Percentiles rank a stretch among this genome's conserved stretches.
Evolutionary conservation across 2,329 filamentous ascomycete species (phyloP).

Genomic region (Calonectria montana): DNA sequence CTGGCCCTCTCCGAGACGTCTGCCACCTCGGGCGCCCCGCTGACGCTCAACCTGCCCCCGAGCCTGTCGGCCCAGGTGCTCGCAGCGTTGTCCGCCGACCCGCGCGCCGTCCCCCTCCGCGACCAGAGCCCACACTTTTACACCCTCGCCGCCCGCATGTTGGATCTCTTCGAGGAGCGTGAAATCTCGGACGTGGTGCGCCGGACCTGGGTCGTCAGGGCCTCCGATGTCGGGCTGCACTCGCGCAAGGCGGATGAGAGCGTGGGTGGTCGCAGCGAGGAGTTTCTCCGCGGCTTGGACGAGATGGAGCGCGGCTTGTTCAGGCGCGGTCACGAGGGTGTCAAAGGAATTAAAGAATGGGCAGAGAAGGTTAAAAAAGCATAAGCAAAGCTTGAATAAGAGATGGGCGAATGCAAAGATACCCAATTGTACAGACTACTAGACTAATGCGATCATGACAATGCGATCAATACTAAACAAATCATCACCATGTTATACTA

Average conservation of each 20-base stretch:
- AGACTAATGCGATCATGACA: slow-evolving; percentile 19
- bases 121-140: slow-evolving; percentile 91
- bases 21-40: slow-evolving; percentile 66
- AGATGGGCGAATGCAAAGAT: slow-evolving; percentile 23
- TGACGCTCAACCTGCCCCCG: slow-evolving; percentile 84
- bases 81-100: slow-evolving; percentile 91
- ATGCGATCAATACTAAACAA: background rate
- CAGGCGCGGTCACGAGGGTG: slow-evolving; percentile 78
- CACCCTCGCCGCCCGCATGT: slow-evolving; percentile 82
- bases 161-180: slow-evolving; percentile 89
- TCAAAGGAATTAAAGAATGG: slow-evolving; percentile 77
- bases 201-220: slow-evolving; percentile 83
- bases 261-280: slow-evolving; percentile 70
- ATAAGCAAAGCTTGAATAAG: slow-evolving; percentile 33
- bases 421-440: slow-evolving; percentile 26
- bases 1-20: slow-evolving; percentile 76
- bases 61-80: slow-evolving; percentile 83
- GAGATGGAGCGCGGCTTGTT: slow-evolving; percentile 88
- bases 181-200: slow-evolving; percentile 80
- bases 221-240: slow-evolving; percentile 86
- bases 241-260: slow-evolving; percentile 83
- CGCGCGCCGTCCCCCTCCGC: slow-evolving; percentile 84
- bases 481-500: background rate
- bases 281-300: slow-evolving; percentile 89
- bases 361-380: slow-evolving; percentile 65